phyloP scores from a whole-genome alignment of 768 basidiomycete species.

The Holtermanniella nyarrowii region DNA sequence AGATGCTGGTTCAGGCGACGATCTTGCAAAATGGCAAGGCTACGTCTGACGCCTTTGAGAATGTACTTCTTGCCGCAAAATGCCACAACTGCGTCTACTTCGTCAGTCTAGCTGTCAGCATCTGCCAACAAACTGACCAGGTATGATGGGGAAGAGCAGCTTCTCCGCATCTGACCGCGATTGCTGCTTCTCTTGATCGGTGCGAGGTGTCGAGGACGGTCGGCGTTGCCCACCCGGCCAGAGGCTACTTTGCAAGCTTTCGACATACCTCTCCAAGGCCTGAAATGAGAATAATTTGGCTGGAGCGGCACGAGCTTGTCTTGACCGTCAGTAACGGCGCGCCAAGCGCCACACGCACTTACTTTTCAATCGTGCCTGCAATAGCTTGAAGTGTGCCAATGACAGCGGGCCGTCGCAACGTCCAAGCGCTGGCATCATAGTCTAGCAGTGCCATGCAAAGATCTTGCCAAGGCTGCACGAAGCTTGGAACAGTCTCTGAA shows the following conservation, averaged over 20 bases:
- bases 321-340: slow-evolving; percentile 34
- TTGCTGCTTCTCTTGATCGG: slow-evolving; percentile 63
- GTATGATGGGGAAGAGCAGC: slow-evolving; percentile 81
- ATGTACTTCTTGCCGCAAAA: neutral
- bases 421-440: slow-evolving; percentile 91
- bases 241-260: slow-evolving; percentile 58
- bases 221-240: slow-evolving; percentile 80
- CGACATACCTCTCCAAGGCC: slow-evolving; percentile 59
- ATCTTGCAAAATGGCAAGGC: slow-evolving; percentile 91
- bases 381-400: slow-evolving; percentile 93
- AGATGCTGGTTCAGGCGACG: slow-evolving; percentile 89
- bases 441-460: slow-evolving; percentile 87
- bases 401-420: slow-evolving; percentile 86
- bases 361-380: slow-evolving; percentile 94
- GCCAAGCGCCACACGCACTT: slow-evolving; percentile 18
- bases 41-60: slow-evolving; percentile 68
- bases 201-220: slow-evolving; percentile 54
- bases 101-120: neutral
- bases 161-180: slow-evolving; percentile 80
- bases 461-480: slow-evolving; percentile 67
- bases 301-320: slow-evolving; percentile 76
- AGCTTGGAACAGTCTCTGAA: neutral
- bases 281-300: slow-evolving; percentile 56
- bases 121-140: slow-evolving; percentile 50
- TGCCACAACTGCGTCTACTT: slow-evolving; percentile 5